Evolutionary conservation across 306 rosid genomes (phyloP).

Genomic region (Trichosanthes truncata): DNA sequence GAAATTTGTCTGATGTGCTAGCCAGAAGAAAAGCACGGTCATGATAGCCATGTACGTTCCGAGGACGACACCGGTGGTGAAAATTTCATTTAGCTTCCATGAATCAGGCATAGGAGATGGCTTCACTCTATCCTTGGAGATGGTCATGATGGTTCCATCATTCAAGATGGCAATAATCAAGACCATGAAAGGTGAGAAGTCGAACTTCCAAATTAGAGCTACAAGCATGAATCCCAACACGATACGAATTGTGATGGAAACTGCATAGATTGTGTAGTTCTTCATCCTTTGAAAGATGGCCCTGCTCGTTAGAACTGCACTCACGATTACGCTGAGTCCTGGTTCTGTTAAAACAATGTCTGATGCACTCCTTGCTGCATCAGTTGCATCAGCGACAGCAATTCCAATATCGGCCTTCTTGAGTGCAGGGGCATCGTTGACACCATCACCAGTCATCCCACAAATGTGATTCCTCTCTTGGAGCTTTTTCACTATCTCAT

Average conservation of each 20-base stretch:
- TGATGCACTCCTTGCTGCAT: slow-evolving; percentile 88
- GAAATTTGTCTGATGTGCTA: slow-evolving; percentile 39
- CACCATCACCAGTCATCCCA: slow-evolving; percentile 97
- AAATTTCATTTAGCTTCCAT: slow-evolving; percentile 88
- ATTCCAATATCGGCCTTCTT: slow-evolving; percentile 93
- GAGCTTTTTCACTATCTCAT: slow-evolving; percentile 75
- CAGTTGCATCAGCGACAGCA: slow-evolving; percentile 92
- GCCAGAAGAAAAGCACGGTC: slow-evolving; percentile 69
- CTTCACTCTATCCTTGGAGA: slow-evolving; percentile 80
- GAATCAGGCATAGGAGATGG: slow-evolving; percentile 89
- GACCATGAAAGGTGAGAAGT: slow-evolving; percentile 92
- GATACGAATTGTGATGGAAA: slow-evolving; percentile 91
- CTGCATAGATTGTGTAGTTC: slow-evolving; percentile 90
- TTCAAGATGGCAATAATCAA: slow-evolving; percentile 76
- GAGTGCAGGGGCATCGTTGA: slow-evolving; percentile 85
- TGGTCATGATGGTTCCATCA: slow-evolving; percentile 94
- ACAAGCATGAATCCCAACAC: slow-evolving; percentile 81
- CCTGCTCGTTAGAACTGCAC: slow-evolving; percentile 83
- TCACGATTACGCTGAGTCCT: slow-evolving; percentile 80
- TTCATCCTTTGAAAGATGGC: slow-evolving; percentile 98
- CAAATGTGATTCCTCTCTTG: slow-evolving; percentile 67
- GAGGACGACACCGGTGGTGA: slow-evolving; percentile 65
- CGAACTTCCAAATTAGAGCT: slow-evolving; percentile 73
- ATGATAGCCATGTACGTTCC: slow-evolving; percentile 79
- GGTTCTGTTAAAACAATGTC: slow-evolving; percentile 91